phyloP scores from a whole-genome alignment of 768 basidiomycete species.

The Tricholoma terreum region DNA sequence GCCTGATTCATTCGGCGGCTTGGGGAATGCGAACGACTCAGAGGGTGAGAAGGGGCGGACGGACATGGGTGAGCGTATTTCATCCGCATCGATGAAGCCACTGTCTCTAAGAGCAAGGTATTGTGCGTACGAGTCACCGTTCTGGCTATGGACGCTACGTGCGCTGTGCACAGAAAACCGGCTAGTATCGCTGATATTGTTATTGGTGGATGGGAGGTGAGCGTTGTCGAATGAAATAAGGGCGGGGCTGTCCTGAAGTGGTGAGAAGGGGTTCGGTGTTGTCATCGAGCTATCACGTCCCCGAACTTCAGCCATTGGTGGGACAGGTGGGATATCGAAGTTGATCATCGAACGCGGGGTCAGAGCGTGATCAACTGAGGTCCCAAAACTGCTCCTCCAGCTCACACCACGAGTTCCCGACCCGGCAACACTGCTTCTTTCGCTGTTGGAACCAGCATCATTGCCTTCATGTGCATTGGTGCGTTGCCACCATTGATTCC shows the following conservation, averaged over 20 bases:
- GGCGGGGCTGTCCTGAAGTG: constrained; percentile 21
- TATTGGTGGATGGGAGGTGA: constrained; percentile 14
- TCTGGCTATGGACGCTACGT: constrained; percentile 34
- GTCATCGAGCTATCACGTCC: constrained; percentile 12
- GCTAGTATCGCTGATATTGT: neutral
- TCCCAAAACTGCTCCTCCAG: constrained; percentile 61
- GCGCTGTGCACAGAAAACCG: constrained; percentile 41
- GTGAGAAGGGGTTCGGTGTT: constrained; percentile 9
- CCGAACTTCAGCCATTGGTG: constrained; percentile 56
- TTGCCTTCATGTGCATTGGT: constrained; percentile 12
- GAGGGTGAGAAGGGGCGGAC: constrained; percentile 66
- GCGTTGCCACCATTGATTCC: constrained; percentile 45
- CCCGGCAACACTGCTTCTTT: constrained; percentile 18
- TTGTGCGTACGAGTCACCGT: constrained; percentile 36
- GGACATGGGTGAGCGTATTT: constrained; percentile 49
- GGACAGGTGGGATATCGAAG: constrained; percentile 37
- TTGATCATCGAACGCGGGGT: constrained; percentile 20
- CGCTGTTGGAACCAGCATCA: constrained; percentile 13
- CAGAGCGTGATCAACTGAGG: constrained; percentile 49
- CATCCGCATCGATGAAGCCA: constrained; percentile 20
- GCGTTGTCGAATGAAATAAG: constrained; percentile 31
- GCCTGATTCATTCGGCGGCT: constrained; percentile 42
- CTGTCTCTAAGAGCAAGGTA: constrained; percentile 34
- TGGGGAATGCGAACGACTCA: constrained; percentile 68
- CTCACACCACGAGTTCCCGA: constrained; percentile 17